phyloP scores from a whole-genome alignment of 1,284 basidiomycete species.

The Fomitopsis palustris region DNA sequence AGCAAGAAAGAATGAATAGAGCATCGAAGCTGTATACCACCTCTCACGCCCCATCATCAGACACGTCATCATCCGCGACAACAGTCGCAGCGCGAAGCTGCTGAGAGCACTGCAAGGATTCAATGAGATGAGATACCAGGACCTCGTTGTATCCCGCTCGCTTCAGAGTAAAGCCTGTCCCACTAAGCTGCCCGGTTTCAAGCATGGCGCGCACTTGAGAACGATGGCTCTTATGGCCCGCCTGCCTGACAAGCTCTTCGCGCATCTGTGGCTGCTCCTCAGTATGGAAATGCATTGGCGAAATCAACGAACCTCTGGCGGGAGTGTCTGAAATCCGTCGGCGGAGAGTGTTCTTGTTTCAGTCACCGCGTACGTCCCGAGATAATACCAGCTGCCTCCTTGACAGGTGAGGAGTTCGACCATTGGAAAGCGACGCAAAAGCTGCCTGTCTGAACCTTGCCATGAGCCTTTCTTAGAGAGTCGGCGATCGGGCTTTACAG shows the following conservation, averaged over 20 bases:
- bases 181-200: background rate
- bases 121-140: background rate
- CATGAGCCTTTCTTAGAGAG: background rate
- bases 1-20: background rate
- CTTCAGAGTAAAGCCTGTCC: background rate
- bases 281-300: background rate
- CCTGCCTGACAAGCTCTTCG: background rate
- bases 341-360: background rate
- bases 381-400: background rate
- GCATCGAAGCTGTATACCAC: background rate
- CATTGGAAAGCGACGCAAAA: background rate
- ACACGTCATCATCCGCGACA: background rate
- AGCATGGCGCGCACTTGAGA: background rate
- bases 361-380: background rate
- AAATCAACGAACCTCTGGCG: background rate
- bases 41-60: background rate
- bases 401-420: background rate
- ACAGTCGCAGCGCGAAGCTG: background rate
- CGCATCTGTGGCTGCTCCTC: background rate
- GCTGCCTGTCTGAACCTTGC: background rate
- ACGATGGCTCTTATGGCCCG: background rate
- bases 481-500: background rate
- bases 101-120: background rate
- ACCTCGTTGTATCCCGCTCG: background rate
- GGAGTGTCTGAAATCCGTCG: background rate